These are phyloP conservation scores for Syzygium aromaticum DNA, from an alignment of 345 rosid genomes.

Conservation along the genomic window DNA sequence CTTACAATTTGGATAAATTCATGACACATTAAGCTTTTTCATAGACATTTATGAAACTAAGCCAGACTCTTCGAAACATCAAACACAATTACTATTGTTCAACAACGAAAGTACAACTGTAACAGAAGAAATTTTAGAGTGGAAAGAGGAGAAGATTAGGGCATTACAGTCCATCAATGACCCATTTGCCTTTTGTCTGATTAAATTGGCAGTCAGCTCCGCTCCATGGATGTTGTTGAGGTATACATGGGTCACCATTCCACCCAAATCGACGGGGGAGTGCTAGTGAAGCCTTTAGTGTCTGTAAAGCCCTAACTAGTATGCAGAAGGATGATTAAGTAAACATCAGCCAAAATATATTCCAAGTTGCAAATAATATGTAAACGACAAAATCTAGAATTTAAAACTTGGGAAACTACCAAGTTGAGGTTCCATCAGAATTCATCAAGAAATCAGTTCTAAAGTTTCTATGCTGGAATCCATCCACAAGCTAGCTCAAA, in stretches of 20 bases:
- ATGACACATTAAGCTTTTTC: background rate
- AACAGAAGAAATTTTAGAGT: background rate
- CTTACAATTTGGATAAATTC: background rate
- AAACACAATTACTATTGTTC: background rate
- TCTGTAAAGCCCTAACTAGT: conserved; percentile 67
- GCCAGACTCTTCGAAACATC: background rate
- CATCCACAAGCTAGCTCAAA: background rate
- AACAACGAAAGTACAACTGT: background rate
- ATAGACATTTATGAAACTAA: background rate
- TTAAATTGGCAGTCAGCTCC: conserved; percentile 93
- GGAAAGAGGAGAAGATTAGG: conserved; percentile 12
- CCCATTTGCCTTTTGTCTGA: conserved; percentile 63
- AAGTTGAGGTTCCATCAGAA: background rate
- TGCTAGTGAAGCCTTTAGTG: conserved; percentile 55
- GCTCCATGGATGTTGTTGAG: conserved; percentile 96
- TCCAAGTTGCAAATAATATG: background rate
- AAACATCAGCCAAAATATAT: background rate
- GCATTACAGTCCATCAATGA: conserved; percentile 92
- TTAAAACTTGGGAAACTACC: background rate
- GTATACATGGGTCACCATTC: conserved; percentile 99
- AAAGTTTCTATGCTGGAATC: background rate
- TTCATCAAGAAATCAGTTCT: background rate
- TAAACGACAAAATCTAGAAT: background rate
- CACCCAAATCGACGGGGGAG: conserved; percentile 94
- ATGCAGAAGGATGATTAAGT: conserved; percentile 4